Percentiles rank a stretch among this genome's conserved stretches.
Conservation (phyloP, 164 flowering plant species). For the Stephania japonica region DNA sequence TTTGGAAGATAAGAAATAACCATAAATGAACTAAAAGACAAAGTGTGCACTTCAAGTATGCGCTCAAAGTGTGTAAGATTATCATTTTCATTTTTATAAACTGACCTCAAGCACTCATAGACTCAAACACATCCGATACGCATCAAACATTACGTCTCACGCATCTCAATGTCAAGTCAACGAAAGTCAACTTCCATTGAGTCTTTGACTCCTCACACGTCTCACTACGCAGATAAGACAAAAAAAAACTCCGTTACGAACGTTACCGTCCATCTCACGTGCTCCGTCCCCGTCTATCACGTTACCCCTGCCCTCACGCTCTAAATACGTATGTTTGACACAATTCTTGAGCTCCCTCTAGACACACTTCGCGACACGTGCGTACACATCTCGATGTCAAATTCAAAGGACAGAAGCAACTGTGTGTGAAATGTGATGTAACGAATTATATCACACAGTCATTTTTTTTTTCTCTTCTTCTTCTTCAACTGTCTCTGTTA, state of each 20-base stretch:
- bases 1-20: too few species aligned
- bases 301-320: slow-evolving; percentile 22
- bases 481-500: background rate
- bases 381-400: too few species aligned
- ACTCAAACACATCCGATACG: background rate
- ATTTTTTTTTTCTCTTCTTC: background rate
- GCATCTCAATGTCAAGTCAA: background rate
- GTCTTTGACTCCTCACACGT: background rate
- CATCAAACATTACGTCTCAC: background rate
- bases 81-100: too few species aligned
- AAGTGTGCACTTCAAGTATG: too few species aligned
- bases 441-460: background rate
- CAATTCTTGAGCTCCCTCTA: too few species aligned
- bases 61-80: too few species aligned
- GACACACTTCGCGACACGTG: too few species aligned
- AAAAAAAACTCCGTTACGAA: slow-evolving; percentile 6
- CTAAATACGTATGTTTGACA: too few species aligned
- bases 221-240: background rate
- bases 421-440: too few species aligned
- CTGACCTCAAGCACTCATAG: background rate
- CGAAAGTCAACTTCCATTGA: too few species aligned
- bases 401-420: too few species aligned
- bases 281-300: slow-evolving; percentile 28
- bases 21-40: too few species aligned
- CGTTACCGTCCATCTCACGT: slow-evolving; percentile 22